These are phyloP conservation scores for Phaffia australis DNA, from an alignment of 768 basidiomycete genomes.

Conservation along the genomic window DNA sequence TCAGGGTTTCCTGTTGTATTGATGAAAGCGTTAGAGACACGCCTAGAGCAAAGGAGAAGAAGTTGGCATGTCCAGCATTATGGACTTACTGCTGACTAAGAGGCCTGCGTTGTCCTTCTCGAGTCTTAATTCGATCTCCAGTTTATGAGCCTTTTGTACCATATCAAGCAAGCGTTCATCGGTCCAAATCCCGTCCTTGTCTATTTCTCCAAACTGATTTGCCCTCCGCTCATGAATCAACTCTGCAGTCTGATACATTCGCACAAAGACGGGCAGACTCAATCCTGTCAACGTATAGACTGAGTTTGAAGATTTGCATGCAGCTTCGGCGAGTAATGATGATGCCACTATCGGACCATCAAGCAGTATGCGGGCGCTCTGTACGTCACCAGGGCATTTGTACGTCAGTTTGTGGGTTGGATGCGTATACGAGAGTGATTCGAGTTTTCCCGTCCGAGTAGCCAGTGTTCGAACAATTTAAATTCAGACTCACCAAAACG, in stretches of 20 bases:
- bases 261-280: constrained; percentile 27
- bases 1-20: constrained; percentile 31
- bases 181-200: no score
- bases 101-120: no score
- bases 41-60: no score
- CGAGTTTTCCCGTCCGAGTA: no score
- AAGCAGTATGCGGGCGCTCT: constrained; percentile 5
- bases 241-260: constrained; percentile 29
- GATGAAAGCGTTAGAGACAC: background rate
- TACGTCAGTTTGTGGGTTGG: background rate
- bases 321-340: constrained; percentile 16
- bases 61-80: no score
- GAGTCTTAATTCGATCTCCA: no score
- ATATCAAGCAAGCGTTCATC: no score
- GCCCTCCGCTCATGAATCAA: constrained; percentile 25
- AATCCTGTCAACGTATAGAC: constrained; percentile 31
- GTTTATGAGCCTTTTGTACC: no score
- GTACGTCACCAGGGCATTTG: constrained; percentile 14
- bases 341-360: constrained; percentile 16
- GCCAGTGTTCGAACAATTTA: background rate
- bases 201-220: background rate
- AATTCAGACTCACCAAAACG: constrained; percentile 27
- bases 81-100: no score
- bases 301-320: constrained; percentile 14
- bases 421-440: no score